Conservation (phyloP, 345 rosid genomes). For the Eucalyptus victrix region DNA sequence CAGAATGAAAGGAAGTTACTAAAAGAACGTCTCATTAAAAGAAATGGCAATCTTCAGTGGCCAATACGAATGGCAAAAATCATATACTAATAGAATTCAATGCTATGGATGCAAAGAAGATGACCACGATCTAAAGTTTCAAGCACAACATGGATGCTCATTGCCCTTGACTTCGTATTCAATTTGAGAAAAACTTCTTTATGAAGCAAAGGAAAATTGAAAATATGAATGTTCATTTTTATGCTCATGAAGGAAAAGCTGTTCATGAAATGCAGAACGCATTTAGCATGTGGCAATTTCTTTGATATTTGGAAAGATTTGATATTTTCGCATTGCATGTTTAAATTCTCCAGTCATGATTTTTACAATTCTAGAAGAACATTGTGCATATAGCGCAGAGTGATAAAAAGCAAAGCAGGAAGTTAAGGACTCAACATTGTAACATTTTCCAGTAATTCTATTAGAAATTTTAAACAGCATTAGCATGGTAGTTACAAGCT, state of each 20-base stretch:
- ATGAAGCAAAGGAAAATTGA: background rate
- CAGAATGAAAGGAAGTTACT: background rate
- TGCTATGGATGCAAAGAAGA: background rate
- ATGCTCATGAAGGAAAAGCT: background rate
- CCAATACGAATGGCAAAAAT: background rate
- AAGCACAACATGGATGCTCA: background rate
- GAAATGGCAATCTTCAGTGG: background rate
- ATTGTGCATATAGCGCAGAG: background rate
- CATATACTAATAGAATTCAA: background rate
- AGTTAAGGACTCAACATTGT: background rate
- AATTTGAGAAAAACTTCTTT: background rate
- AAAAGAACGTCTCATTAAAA: background rate
- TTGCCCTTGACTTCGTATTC: background rate
- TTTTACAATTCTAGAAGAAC: background rate
- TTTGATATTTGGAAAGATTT: background rate
- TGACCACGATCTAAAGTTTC: background rate
- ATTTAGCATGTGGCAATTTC: background rate
- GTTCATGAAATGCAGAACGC: background rate
- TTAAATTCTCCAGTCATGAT: background rate
- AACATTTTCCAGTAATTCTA: background rate
- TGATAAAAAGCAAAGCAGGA: background rate
- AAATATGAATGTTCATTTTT: background rate
- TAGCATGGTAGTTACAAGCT: background rate
- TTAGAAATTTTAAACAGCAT: background rate
- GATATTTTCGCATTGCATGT: background rate